These are phyloP conservation scores for Bacterosira constricta DNA, from an alignment of 108 stramenopile species.

Conservation along the genomic window DNA sequence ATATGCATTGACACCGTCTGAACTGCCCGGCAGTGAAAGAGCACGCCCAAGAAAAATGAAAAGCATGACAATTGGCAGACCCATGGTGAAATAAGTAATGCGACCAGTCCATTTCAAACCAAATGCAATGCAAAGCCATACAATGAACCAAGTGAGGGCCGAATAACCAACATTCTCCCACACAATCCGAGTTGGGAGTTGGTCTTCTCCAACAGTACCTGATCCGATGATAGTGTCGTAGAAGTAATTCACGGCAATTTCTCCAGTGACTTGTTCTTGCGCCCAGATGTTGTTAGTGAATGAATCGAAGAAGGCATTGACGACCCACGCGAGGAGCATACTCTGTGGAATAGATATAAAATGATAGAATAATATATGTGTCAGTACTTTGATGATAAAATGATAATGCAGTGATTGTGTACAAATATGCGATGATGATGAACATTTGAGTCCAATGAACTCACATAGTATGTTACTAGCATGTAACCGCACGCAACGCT, in stretches of 20 bases:
- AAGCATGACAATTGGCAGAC: constrained; percentile 56
- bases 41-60: constrained; percentile 61
- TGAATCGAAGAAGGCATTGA: constrained; percentile 55
- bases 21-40: constrained; percentile 44
- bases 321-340: constrained; percentile 59
- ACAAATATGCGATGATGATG: too few species aligned
- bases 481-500: constrained; percentile 52
- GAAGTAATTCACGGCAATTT: constrained; percentile 50
- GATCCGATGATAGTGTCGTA: constrained; percentile 55
- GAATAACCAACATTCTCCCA: constrained; percentile 55
- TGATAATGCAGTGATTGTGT: too few species aligned
- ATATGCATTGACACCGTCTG: constrained; percentile 57
- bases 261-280: constrained; percentile 36
- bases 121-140: constrained; percentile 57
- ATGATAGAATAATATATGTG: too few species aligned
- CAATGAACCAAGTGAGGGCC: constrained; percentile 42
- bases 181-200: constrained; percentile 56
- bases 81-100: constrained; percentile 64
- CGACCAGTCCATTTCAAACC: constrained; percentile 64
- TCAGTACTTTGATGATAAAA: too few species aligned
- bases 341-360: too few species aligned
- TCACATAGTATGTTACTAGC: constrained; percentile 59
- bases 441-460: too few species aligned
- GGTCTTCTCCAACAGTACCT: constrained; percentile 44
- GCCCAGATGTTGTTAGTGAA: constrained; percentile 48